Percentiles rank a stretch among this genome's conserved stretches.
Evolutionary conservation across 208 protist species (phyloP).

Genomic region (Trypanosoma rangeli): DNA sequence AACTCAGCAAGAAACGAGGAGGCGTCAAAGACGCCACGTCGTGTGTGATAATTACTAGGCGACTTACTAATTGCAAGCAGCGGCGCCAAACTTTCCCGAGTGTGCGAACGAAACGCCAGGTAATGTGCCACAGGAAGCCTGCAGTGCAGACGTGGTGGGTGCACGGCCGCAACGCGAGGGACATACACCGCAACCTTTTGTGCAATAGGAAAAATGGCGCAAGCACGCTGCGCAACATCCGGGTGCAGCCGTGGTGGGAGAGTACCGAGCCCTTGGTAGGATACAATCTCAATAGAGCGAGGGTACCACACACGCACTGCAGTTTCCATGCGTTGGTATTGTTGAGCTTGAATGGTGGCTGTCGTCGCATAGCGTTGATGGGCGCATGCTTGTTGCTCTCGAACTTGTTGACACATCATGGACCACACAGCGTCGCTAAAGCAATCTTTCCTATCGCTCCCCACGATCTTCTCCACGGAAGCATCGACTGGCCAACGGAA

Average conservation of each 20-base stretch:
- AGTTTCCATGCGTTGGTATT: constrained; percentile 10
- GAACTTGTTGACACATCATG: constrained; percentile 8
- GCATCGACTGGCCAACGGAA: constrained; percentile 19
- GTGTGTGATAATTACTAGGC: neutral
- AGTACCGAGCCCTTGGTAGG: neutral
- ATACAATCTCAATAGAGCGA: constrained; percentile 5
- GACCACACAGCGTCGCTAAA: constrained; percentile 5
- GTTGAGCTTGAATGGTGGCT: constrained; percentile 19
- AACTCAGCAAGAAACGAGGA: constrained; percentile 58
- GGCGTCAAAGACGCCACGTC: constrained; percentile 48
- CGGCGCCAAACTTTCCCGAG: constrained; percentile 31
- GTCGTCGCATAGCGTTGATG: constrained; percentile 7
- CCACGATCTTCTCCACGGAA: neutral
- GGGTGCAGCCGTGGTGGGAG: constrained; percentile 35
- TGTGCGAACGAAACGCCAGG: constrained; percentile 27
- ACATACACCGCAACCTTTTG: constrained; percentile 63
- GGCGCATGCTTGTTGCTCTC: neutral
- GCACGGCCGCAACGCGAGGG: constrained; percentile 36
- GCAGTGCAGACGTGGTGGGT: constrained; percentile 50
- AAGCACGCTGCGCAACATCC: constrained; percentile 37
- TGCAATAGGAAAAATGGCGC: constrained; percentile 43
- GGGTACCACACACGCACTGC: constrained; percentile 26
- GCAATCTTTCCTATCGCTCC: neutral
- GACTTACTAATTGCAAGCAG: constrained; percentile 33
- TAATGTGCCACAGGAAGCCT: constrained; percentile 40